phyloP scores from a whole-genome alignment of 2,329 filamentous ascomycete species.

The Penicillium nordicum region DNA sequence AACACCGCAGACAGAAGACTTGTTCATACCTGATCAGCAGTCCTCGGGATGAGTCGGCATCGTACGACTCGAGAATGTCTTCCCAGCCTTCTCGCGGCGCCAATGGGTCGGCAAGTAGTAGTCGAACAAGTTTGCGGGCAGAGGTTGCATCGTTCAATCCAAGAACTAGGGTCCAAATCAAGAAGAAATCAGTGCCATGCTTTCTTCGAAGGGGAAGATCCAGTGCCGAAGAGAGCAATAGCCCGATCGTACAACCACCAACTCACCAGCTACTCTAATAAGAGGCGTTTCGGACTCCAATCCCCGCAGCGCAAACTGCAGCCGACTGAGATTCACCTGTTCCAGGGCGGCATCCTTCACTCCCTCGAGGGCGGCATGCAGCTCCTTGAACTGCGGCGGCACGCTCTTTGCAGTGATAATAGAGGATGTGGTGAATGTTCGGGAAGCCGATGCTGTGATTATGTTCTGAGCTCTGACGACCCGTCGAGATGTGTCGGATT shows the following conservation, averaged over 20 bases:
- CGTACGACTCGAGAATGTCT: conserved; percentile 51
- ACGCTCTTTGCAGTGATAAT: conserved; percentile 55
- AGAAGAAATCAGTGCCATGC: neutral
- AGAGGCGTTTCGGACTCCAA: conserved; percentile 54
- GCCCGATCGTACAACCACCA: neutral
- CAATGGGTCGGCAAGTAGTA: conserved; percentile 69
- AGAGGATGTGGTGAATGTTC: conserved; percentile 49
- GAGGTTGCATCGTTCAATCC: conserved; percentile 49
- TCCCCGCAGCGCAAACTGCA: conserved; percentile 58
- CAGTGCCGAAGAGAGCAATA: neutral
- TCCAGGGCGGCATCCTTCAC: conserved; percentile 52
- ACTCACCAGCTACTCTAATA: conserved; percentile 54
- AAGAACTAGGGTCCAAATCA: conserved; percentile 40
- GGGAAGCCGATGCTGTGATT: conserved; percentile 8
- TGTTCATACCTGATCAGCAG: conserved; percentile 58
- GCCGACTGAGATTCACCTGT: conserved; percentile 56
- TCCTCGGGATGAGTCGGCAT: conserved; percentile 52
- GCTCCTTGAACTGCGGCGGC: conserved; percentile 49
- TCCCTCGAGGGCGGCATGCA: conserved; percentile 53
- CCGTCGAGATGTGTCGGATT: conserved; percentile 12
- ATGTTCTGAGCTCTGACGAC: conserved; percentile 6
- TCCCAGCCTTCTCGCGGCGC: conserved; percentile 65
- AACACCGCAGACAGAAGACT: neutral
- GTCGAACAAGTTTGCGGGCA: conserved; percentile 60
- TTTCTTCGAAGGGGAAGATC: neutral